A percentile compares a stretch with the other conserved stretches of the same genome.
Conservation (phyloP, 345 rosid species). For the Durio zibethinus region DNA sequence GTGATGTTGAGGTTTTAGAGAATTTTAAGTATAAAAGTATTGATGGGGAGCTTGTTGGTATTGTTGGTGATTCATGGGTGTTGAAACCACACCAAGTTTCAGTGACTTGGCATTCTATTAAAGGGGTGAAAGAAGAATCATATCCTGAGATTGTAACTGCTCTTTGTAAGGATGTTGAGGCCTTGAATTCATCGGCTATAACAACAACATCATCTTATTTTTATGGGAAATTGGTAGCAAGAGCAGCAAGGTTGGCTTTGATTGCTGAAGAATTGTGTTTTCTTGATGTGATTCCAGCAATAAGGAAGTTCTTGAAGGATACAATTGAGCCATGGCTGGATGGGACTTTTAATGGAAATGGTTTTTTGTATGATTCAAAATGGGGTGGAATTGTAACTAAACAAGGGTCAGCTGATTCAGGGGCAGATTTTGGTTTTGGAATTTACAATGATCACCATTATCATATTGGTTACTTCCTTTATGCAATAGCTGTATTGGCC, state of each 20-base stretch:
- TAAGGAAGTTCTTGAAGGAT: slow-evolving; percentile 64
- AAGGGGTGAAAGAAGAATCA: slow-evolving; percentile 52
- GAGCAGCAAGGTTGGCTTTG: slow-evolving; percentile 87
- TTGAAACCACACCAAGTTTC: slow-evolving; percentile 57
- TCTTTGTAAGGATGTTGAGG: slow-evolving; percentile 61
- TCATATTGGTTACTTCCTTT: slow-evolving; percentile 86
- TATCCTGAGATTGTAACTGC: slow-evolving; percentile 58
- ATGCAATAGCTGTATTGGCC: slow-evolving; percentile 79
- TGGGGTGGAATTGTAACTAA: slow-evolving; percentile 89
- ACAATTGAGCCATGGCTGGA: slow-evolving; percentile 85
- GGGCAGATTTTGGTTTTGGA: slow-evolving; percentile 89
- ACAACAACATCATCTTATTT: slow-evolving; percentile 64
- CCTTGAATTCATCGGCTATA: slow-evolving; percentile 43
- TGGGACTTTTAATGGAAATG: slow-evolving; percentile 68
- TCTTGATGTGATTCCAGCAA: slow-evolving; percentile 60
- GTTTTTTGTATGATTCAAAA: slow-evolving; percentile 68
- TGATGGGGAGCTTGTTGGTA: slow-evolving; percentile 86
- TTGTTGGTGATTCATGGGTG: slow-evolving; percentile 82
- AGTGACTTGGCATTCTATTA: slow-evolving; percentile 83
- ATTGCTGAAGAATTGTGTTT: slow-evolving; percentile 77
- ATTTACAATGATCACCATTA: slow-evolving; percentile 76
- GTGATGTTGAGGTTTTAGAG: slow-evolving; percentile 48
- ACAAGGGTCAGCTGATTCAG: slow-evolving; percentile 58
- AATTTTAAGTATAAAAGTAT: slow-evolving; percentile 60
- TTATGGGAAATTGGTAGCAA: slow-evolving; percentile 74